These are phyloP conservation scores for Russula earlei DNA, from an alignment of 768 basidiomycete genomes.

Conservation along the genomic window DNA sequence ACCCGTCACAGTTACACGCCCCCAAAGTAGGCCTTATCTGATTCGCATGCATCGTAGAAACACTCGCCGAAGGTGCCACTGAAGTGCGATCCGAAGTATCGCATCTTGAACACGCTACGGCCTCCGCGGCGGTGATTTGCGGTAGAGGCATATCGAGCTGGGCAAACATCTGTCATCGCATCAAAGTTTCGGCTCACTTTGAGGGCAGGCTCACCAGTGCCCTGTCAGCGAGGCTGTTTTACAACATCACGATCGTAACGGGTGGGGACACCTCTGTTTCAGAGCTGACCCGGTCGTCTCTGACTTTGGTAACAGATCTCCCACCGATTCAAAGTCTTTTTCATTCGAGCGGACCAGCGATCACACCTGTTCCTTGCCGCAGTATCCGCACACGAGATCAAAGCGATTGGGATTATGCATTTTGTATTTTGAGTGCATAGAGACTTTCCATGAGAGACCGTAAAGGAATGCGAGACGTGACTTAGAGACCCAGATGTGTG, in stretches of 20 bases:
- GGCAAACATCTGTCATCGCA: slow-evolving; percentile 1
- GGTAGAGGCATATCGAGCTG: slow-evolving; percentile 8
- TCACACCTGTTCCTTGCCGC: slow-evolving; percentile 45
- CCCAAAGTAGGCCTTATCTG: not conserved
- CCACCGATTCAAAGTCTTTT: slow-evolving; percentile 4
- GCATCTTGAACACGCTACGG: not conserved
- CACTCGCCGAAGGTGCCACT: not conserved
- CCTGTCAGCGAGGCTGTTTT: slow-evolving; percentile 42
- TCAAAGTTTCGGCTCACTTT: slow-evolving; percentile 18
- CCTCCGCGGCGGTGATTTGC: slow-evolving; percentile 17
- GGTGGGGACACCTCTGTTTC: slow-evolving; percentile 18
- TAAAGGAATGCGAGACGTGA: slow-evolving; percentile 7
- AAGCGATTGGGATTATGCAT: slow-evolving; percentile 48
- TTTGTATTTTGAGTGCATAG: slow-evolving; percentile 35
- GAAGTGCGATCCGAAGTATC: slow-evolving; percentile 10
- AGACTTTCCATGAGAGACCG: not conserved
- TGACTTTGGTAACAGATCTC: not conserved
- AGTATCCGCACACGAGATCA: slow-evolving; percentile 34
- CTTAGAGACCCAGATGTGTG: not conserved
- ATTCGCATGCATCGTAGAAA: not conserved
- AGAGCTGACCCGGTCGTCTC: not conserved
- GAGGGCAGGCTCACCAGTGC: slow-evolving; percentile 20
- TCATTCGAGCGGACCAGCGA: slow-evolving; percentile 25
- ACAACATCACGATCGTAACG: slow-evolving; percentile 18
- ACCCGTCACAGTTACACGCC: not conserved